Percentiles rank a stretch among this genome's conserved stretches.
These are phyloP conservation scores for Leishmania aethiopica DNA, from an alignment of 208 protist species.

Conservation along the genomic window DNA sequence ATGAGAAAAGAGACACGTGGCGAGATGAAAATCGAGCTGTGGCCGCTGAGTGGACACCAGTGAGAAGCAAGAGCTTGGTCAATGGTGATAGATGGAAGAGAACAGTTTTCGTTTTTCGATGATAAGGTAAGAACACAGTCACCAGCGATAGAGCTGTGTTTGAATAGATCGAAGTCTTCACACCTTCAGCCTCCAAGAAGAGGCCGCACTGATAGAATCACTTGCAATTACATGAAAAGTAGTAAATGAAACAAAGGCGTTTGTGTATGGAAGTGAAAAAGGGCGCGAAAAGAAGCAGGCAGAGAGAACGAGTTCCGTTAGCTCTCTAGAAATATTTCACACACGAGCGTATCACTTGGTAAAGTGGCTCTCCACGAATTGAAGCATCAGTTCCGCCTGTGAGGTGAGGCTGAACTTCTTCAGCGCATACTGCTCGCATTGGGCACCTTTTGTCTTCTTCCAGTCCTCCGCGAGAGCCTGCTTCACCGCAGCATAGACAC, in stretches of 20 bases:
- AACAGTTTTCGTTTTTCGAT: background rate
- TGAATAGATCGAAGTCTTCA: background rate
- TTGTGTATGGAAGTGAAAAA: background rate
- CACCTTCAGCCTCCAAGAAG: background rate
- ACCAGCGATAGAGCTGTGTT: background rate
- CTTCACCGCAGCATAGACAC: slow-evolving; percentile 52
- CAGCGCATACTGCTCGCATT: slow-evolving; percentile 58
- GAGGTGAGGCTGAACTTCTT: slow-evolving; percentile 58
- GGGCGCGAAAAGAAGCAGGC: background rate
- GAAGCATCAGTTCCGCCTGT: slow-evolving; percentile 58
- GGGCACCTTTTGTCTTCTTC: slow-evolving; percentile 69
- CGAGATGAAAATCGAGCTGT: background rate
- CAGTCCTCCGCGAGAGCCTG: slow-evolving; percentile 69
- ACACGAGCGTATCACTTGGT: slow-evolving; percentile 7
- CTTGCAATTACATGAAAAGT: background rate
- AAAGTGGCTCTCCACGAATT: slow-evolving; percentile 55
- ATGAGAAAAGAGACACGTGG: background rate
- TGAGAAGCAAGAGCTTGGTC: background rate
- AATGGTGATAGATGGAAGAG: background rate
- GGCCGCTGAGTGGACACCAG: background rate
- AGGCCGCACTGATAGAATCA: background rate
- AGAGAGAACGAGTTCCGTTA: background rate
- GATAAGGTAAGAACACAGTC: background rate
- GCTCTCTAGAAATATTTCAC: background rate
- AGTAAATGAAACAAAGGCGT: slow-evolving; percentile 1